Evolutionary conservation across 2,329 filamentous ascomycete species (phyloP), one percentile per base, ranked within the genome.

Genomic region (Colletotrichum sp.): DNA sequence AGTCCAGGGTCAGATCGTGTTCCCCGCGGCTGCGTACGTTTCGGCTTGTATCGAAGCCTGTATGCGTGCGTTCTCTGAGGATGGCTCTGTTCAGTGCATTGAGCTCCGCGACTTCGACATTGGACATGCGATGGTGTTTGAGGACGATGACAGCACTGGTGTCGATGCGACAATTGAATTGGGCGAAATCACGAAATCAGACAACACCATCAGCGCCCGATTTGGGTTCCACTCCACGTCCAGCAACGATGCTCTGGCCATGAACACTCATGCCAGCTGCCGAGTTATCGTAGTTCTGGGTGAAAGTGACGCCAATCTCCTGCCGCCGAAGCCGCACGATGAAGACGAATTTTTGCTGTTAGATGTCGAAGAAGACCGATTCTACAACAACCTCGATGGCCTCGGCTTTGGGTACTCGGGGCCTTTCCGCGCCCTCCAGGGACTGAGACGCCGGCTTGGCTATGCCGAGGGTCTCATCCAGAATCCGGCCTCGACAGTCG

Each of bases 21-120:
- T 88, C 67, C 88, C 88, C 0, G 85, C 79, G 3, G 84, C 87
- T 2, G 87, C 82, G 0, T 89, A 87, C 77, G 63, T 88, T 52
- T 52, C 44, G n/a, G 44, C 44, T 22, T 52, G 44, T 22, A 25
- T 52, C 2, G 44, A 52, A 52, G 44, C 44, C 44, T 52, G 44
- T 25, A 52, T 22, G 44, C n/a, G 44, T 8, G 44, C 44, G n/a
- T 52, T 52, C 44, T 52, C n/a, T 3, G 44, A 12, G 13, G 44
- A 52, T 52, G 44, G 16, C 44, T 52, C 44, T 13, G 11, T 52
- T 8, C 44, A 52, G 44, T 52, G n/a, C 44, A 22, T 52, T 52
- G 44, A 52, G 44, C 44, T 52, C 3, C n/a, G 44, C 1, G 80
- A 82, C 28, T 86, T 88, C 80, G 86, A 84, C 9, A 63, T 63